phyloP scores from a whole-genome alignment of 345 rosid species.

The Eucalyptus regnans region DNA sequence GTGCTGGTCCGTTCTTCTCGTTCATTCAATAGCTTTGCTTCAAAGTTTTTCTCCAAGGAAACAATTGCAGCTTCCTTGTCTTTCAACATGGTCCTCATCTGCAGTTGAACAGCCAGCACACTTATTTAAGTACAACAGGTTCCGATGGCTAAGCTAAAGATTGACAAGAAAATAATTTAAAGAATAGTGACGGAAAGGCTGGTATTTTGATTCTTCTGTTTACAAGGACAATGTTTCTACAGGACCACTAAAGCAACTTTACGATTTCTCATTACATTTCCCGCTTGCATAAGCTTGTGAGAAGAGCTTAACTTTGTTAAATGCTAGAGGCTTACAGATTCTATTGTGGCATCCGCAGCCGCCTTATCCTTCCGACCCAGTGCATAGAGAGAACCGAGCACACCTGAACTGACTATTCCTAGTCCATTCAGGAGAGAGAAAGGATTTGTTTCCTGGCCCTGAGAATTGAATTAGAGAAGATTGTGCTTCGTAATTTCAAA shows the following conservation, averaged over 20 bases:
- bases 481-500: background rate
- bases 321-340: constrained; percentile 43
- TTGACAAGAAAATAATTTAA: background rate
- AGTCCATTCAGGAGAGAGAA: constrained; percentile 66
- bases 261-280: background rate
- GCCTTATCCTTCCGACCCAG: constrained; percentile 53
- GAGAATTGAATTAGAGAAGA: background rate
- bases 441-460: constrained; percentile 19
- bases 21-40: constrained; percentile 46
- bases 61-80: constrained; percentile 51
- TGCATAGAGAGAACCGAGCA: constrained; percentile 85
- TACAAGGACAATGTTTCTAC: background rate
- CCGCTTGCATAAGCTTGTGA: background rate
- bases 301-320: background rate
- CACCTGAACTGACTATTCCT: constrained; percentile 61
- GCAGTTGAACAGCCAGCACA: background rate
- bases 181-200: background rate
- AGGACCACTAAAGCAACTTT: background rate
- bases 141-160: background rate
- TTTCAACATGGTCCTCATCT: constrained; percentile 57
- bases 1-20: constrained; percentile 40
- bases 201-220: background rate
- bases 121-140: background rate
- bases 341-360: constrained; percentile 35
- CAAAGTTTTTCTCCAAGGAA: constrained; percentile 45